Percentiles rank a stretch among this genome's conserved stretches.
Conservation (phyloP, 148 eudicot species). For the Pharnaceum exiguum region DNA sequence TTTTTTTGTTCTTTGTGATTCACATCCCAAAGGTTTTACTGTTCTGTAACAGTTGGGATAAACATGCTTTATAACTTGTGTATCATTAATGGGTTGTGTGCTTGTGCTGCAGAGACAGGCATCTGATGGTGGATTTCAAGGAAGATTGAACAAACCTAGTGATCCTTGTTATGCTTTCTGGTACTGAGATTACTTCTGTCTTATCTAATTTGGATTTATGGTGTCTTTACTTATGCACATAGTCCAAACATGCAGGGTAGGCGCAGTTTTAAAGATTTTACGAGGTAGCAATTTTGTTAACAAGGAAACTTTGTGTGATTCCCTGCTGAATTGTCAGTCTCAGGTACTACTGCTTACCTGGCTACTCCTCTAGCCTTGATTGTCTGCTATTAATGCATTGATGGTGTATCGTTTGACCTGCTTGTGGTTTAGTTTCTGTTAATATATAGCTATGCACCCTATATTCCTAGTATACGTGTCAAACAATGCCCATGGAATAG, state of each 20-base stretch:
- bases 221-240: not conserved
- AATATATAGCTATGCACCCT: too few relatives aligned
- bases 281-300: conserved; percentile 56
- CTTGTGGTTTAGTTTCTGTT: too few relatives aligned
- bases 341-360: conserved; percentile 40
- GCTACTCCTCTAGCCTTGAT: not conserved
- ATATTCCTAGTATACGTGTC: too few relatives aligned
- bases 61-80: not conserved
- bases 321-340: conserved; percentile 73
- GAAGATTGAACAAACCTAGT: conserved; percentile 68
- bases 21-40: too few relatives aligned
- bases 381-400: not conserved
- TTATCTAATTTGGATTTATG: not conserved
- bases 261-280: conserved; percentile 71
- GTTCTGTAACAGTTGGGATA: too few relatives aligned
- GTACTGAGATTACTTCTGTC: conserved; percentile 20
- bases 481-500: too few relatives aligned
- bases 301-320: conserved; percentile 43
- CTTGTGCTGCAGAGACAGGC: conserved; percentile 68
- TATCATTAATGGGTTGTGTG: not conserved
- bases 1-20: too few relatives aligned
- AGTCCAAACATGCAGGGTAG: conserved; percentile 43
- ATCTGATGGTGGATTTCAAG: conserved; percentile 82
- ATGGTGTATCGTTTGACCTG: not conserved
- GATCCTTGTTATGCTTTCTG: conserved; percentile 96